Evolutionary conservation across 2,329 filamentous ascomycete genomes (phyloP), one percentile per base, ranked within the genome.

Genomic region (Colletotrichum liaoningense): DNA sequence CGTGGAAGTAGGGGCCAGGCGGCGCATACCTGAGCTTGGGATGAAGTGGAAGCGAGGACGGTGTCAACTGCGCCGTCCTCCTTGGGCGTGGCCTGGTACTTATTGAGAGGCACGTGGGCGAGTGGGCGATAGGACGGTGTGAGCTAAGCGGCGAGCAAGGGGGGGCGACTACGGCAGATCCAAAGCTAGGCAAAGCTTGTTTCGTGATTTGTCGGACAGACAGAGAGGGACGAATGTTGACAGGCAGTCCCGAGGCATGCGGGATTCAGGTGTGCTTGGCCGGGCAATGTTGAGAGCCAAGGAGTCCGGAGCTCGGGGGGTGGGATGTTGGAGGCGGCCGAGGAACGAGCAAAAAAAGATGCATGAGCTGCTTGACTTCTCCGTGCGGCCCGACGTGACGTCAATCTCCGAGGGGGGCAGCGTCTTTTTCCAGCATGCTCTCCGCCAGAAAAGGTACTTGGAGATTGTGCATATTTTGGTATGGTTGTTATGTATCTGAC

Each of bases 161-260:
- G 64, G 22, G 57, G 54, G 35, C 28, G 28, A 16, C 38, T 42
- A 30, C 19, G 26, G 52, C 55, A 35, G 54, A 56, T 22, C 38
- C 33, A 66, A 26, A 38, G 22, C 28, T 67, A 64, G 56, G 63
- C n/a, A 63, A 72, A 63, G 63, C 64, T 72, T 72, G 55, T 22
- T 67, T 59, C 19, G 19, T 38, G 22, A n/a, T 46, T 22, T 35
- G 26, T 46, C 7, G 38, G 38, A 42, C 38, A 49, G 42, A 54
- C 24, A 46, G 11, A 26, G 52, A 24, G 35, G 56, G 24, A 49
- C 42, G 24, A n/a, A 38, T 54, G 24, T 22, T 28, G 65, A 59
- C 35, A 46, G 38, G 19, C 6, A 68, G 30, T 33, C 19, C 52
- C 57, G 58, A 62, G 42, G 46, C 24, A 55, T 55, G 66, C 22